A percentile compares a stretch with the other conserved stretches of the same genome.
phyloP scores from a whole-genome alignment of 2,329 filamentous ascomycete genomes.

The Alternaria gaisen region DNA sequence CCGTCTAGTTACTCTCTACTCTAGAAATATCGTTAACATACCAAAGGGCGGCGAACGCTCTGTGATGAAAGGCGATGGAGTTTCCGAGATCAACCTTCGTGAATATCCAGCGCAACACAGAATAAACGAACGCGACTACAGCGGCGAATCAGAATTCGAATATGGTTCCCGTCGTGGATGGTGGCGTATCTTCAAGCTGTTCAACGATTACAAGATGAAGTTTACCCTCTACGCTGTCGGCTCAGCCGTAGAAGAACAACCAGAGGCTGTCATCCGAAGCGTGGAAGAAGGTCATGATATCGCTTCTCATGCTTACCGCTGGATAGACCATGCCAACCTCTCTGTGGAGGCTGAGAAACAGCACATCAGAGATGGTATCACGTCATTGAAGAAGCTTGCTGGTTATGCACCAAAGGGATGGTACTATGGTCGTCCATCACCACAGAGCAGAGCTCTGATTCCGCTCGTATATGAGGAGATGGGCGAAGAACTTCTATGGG shows the following conservation, averaged over 20 bases:
- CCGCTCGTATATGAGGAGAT: constrained; percentile 64
- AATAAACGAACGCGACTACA: constrained; percentile 57
- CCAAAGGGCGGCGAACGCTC: constrained; percentile 42
- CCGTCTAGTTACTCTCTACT: background rate
- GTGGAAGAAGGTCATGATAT: constrained; percentile 62
- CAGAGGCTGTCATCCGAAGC: constrained; percentile 57
- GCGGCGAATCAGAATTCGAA: constrained; percentile 61
- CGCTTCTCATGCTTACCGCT: constrained; percentile 61
- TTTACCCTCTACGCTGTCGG: constrained; percentile 63
- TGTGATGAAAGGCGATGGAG: constrained; percentile 45
- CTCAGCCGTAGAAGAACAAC: constrained; percentile 59
- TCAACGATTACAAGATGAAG: constrained; percentile 60
- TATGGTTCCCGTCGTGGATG: constrained; percentile 61
- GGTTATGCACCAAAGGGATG: constrained; percentile 60
- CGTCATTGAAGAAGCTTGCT: constrained; percentile 53
- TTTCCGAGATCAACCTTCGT: constrained; percentile 42
- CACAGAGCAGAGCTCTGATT: constrained; percentile 58
- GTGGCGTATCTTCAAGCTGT: constrained; percentile 61
- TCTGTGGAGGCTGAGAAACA: constrained; percentile 58
- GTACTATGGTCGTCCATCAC: constrained; percentile 60
- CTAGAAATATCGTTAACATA: constrained; percentile 24
- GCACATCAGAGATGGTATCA: constrained; percentile 57
- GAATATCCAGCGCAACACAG: constrained; percentile 50
- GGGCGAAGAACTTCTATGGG: constrained; percentile 61
- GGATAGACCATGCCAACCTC: constrained; percentile 62